These are phyloP conservation scores for Cutaneotrichosporon sp. DNA, from an alignment of 1,284 basidiomycete genomes.

Conservation along the genomic window DNA sequence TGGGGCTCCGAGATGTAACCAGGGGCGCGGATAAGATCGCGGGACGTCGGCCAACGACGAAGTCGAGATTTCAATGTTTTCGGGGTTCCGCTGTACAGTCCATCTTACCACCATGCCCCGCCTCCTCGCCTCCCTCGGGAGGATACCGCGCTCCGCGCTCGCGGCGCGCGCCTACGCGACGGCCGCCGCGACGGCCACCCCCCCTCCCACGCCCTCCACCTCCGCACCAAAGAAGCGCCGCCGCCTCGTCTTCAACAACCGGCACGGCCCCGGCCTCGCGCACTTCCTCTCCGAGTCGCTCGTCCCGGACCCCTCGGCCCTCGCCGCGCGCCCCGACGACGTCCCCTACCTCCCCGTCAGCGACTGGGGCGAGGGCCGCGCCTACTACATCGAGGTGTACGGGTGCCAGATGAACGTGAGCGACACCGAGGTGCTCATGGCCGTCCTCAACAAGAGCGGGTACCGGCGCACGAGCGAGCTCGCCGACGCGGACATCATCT, in stretches of 20 bases:
- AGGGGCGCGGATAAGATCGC: background rate
- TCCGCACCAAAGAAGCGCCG: background rate
- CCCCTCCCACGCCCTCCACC: no score
- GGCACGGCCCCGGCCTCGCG: conserved; percentile 6
- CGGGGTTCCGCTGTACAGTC: no score
- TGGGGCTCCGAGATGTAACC: background rate
- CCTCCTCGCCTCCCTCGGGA: background rate
- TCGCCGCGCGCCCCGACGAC: background rate
- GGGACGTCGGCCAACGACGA: background rate
- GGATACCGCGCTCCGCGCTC: background rate
- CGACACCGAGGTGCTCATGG: conserved; percentile 15
- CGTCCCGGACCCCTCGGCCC: background rate
- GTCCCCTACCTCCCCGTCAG: conserved; percentile 9
- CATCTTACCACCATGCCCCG: conserved; percentile 1
- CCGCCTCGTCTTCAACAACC: conserved; percentile 11
- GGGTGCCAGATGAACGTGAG: conserved; percentile 16
- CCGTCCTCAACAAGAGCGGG: conserved; percentile 14
- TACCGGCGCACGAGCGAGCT: conserved; percentile 7
- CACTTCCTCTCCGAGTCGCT: conserved; percentile 14
- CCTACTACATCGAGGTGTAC: conserved; percentile 15
- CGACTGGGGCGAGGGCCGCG: conserved; percentile 13
- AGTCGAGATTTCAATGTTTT: background rate
- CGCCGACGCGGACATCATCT: conserved; percentile 11
- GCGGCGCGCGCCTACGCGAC: background rate
- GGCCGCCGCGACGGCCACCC: background rate